A percentile compares a stretch with the other conserved stretches of the same genome.
Evolutionary conservation across 192 early-diverging fungal genomes (phyloP).

Genomic region (Kappamyces sp.): DNA sequence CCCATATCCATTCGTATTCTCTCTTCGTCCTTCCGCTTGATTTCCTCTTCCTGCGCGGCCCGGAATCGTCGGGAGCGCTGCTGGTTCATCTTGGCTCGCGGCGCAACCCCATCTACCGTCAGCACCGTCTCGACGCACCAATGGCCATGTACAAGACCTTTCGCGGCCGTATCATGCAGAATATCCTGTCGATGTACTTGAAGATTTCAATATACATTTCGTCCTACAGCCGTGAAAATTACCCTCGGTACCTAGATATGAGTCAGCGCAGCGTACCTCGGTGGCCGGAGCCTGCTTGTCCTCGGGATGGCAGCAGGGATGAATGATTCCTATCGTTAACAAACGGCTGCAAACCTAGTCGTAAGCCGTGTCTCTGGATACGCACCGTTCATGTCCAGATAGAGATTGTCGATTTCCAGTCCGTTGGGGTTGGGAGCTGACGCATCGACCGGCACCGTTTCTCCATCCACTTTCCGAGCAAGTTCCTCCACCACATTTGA

Average conservation of each 20-base stretch:
- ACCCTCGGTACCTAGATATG: too few relatives aligned
- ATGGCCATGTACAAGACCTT: conserved; percentile 98
- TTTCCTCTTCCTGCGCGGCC: conserved; percentile 78
- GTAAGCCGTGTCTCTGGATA: too few relatives aligned
- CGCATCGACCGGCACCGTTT: conserved; percentile 75
- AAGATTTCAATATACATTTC: conserved; percentile 96
- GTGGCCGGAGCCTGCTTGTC: conserved; percentile 30
- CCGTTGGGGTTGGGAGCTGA: conserved; percentile 87
- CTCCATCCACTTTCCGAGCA: conserved; percentile 62
- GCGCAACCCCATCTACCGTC: conserved; percentile 77
- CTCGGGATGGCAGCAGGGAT: conserved; percentile 57
- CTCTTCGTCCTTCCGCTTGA: conserved; percentile 44
- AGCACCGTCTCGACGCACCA: conserved; percentile 39
- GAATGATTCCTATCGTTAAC: conserved; percentile 34
- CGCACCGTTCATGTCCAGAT: conserved; percentile 95
- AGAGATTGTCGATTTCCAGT: conserved; percentile 89
- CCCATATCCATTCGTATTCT: conserved; percentile 42
- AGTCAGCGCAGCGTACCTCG: not conserved
- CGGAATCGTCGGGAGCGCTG: conserved; percentile 95
- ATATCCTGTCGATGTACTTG: conserved; percentile 91
- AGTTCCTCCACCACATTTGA: conserved; percentile 67
- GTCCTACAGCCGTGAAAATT: conserved; percentile 47
- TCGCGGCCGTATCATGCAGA: conserved; percentile 85
- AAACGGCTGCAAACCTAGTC: too few relatives aligned
- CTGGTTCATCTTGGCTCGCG: conserved; percentile 99